Evolutionary conservation across 2,329 filamentous ascomycete species (phyloP).

Genomic region (Curvularia eragrostidis): DNA sequence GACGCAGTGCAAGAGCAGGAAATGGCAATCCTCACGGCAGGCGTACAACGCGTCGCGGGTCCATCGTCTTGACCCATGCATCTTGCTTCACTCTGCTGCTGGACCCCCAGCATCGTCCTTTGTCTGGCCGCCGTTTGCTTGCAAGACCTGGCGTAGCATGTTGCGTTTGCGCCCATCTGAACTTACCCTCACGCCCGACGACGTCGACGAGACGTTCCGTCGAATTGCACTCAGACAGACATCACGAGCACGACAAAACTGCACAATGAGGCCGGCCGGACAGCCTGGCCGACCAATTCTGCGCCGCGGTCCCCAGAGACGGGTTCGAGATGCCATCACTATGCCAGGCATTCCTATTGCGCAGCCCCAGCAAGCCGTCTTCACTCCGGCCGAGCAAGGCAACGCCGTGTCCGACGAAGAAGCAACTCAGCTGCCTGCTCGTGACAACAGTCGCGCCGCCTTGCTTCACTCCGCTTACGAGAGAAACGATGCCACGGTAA

Average conservation of each 20-base stretch:
- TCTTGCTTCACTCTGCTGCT: conserved; percentile 19
- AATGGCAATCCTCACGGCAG: neutral
- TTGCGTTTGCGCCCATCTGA: conserved; percentile 47
- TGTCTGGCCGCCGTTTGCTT: conserved; percentile 16
- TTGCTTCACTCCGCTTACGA: conserved; percentile 3
- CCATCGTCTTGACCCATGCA: neutral
- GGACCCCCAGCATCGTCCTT: conserved; percentile 20
- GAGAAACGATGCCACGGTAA: conserved; percentile 8
- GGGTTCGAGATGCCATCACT: conserved; percentile 39
- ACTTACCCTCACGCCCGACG: conserved; percentile 46
- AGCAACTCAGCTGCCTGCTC: neutral
- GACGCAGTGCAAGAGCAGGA: neutral
- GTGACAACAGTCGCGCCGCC: conserved; percentile 4
- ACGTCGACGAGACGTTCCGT: conserved; percentile 45
- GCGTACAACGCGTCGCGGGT: neutral
- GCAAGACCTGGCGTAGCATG: conserved; percentile 30
- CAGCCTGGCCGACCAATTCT: conserved; percentile 30
- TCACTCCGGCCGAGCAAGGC: conserved; percentile 26
- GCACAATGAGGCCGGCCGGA: conserved; percentile 11
- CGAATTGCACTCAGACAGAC: conserved; percentile 39
- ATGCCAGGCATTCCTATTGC: conserved; percentile 37
- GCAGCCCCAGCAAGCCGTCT: conserved; percentile 33
- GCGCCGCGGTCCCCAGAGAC: conserved; percentile 40
- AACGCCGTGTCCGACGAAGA: conserved; percentile 8
- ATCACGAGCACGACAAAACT: conserved; percentile 11